Percentiles rank a stretch among this genome's conserved stretches.
Conservation (phyloP, 2,329 filamentous ascomycete species). For the Teratosphaeriaceae sp. region DNA sequence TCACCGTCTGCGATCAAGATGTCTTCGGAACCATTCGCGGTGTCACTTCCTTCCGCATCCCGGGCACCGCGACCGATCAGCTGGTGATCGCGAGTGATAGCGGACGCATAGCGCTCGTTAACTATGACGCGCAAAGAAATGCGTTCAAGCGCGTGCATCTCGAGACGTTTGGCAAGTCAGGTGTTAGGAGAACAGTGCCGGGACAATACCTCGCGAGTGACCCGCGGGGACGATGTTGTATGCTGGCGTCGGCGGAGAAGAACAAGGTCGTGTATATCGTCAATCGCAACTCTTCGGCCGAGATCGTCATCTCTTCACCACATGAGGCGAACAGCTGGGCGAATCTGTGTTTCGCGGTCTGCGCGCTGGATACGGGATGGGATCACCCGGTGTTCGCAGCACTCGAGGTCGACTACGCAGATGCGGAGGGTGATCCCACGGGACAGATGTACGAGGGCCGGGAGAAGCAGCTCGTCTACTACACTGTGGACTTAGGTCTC, state of each 20-base stretch:
- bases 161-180: slow-evolving; percentile 98
- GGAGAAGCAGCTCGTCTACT: slow-evolving; percentile 92
- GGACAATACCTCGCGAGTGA: slow-evolving; percentile 95
- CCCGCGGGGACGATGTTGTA: slow-evolving; percentile 88
- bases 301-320: slow-evolving; percentile 93
- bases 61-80: slow-evolving; percentile 95
- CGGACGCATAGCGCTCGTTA: slow-evolving; percentile 86
- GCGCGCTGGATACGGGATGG: slow-evolving; percentile 89
- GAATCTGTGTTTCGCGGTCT: slow-evolving; percentile 80
- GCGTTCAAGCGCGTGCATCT: slow-evolving; percentile 83
- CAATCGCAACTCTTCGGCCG: slow-evolving; percentile 88
- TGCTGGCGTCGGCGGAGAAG: slow-evolving; percentile 93
- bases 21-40: slow-evolving; percentile 92
- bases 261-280: slow-evolving; percentile 99
- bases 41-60: slow-evolving; percentile 81
- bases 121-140: slow-evolving; percentile 82
- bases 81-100: slow-evolving; percentile 95
- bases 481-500: slow-evolving; percentile 90
- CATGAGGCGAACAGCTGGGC: slow-evolving; percentile 93
- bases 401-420: slow-evolving; percentile 87
- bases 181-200: slow-evolving; percentile 84
- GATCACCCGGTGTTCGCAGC: slow-evolving; percentile 95
- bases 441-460: slow-evolving; percentile 73
- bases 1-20: slow-evolving; percentile 82
- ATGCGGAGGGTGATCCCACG: slow-evolving; percentile 83